Base-by-base conservation (phyloP, 2,329 filamentous ascomycete genomes). In the Westerdykella aurantiaca region DNA sequence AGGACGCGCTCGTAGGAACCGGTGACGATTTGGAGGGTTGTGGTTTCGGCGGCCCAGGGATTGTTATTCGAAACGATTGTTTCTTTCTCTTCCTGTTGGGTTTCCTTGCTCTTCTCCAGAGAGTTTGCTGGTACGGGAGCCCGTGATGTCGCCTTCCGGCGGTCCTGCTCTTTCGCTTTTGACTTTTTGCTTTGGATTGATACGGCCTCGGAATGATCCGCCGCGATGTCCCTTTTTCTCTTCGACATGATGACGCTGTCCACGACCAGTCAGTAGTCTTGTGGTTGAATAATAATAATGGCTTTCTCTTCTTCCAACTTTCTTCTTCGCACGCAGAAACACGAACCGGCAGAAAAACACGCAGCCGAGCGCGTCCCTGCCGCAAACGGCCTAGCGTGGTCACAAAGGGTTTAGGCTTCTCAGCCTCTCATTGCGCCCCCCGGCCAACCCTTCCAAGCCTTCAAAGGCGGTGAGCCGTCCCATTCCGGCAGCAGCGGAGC, bases 1-100 rank as follows among this genome's bases (percentile, higher is more conserved):
- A 98, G 78, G 39, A 94, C 82, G 51, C 89, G 81, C 64, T 98
- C 93, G 70, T 98, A 98, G 42, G 90, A 96, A 38, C 93, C 93
- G 6, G 88, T 84, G 47, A 97, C 78, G 53, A 98, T 84, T 68
- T 97, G 93, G 46, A 97, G 76, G n/a, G 84, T 62, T 7, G 54
- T 55, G 7, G 47, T 52, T 4, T 52, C 52, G 14, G 38, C 37
- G 23, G 9, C 11, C 33, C 33, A 35, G 5, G 33, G n/a, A 35
- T 18, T 35, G 4, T 14, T 14, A 9, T 29, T 21, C 4, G 18
- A 21, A 21, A 21, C 4, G 25, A 29, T 3, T 29, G 9, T 39
- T 40, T 44, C 39, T 41, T 43, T 39, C 45, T 41, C 41, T 43
- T 39, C 45, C 13, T 39, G 40, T 23, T 21, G 50, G 37, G 3